Evolutionary conservation across 2,329 filamentous ascomycete genomes (phyloP).

Genomic region (Trichoderma citrinoviride): DNA sequence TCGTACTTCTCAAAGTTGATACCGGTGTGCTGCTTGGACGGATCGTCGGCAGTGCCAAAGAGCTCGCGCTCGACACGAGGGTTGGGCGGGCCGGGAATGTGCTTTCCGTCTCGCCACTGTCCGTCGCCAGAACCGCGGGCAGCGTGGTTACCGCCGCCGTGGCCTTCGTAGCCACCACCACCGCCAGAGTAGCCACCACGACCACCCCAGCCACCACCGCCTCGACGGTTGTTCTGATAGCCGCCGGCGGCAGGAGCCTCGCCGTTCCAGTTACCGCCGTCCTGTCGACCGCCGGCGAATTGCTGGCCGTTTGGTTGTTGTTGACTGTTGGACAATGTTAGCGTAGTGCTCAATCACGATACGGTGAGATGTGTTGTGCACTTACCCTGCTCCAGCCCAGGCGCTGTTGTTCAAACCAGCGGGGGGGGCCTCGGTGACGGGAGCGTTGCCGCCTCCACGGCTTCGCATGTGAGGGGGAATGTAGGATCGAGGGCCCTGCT

Average conservation of each 20-base stretch:
- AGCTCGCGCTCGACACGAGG: constrained; percentile 90
- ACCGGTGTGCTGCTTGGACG: constrained; percentile 91
- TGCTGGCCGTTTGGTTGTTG: not conserved
- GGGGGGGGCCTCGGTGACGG: constrained; percentile 27
- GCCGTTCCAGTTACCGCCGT: constrained; percentile 19
- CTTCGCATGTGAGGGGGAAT: constrained; percentile 81
- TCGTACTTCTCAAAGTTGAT: constrained; percentile 99
- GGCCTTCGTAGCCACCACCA: constrained; percentile 38
- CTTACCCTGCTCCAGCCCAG: constrained; percentile 44
- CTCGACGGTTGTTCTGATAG: constrained; percentile 33
- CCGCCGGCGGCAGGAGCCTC: constrained; percentile 14
- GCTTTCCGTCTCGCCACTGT: constrained; percentile 95
- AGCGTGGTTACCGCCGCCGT: constrained; percentile 50
- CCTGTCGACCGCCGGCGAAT: constrained; percentile 11
- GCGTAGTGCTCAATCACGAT: not conserved
- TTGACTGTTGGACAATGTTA: not conserved
- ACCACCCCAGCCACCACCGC: constrained; percentile 37
- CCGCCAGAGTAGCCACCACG: constrained; percentile 35
- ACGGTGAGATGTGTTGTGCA: not conserved
- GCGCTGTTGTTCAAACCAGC: constrained; percentile 37
- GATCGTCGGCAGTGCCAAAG: constrained; percentile 87
- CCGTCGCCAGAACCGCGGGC: constrained; percentile 88
- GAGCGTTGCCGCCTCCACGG: constrained; percentile 39
- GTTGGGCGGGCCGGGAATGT: constrained; percentile 86
- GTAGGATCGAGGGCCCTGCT: constrained; percentile 63